A percentile compares a stretch with the other conserved stretches of the same genome.
These are phyloP conservation scores for Beauveria brongniartii DNA, from an alignment of 2,329 filamentous ascomycete genomes.

Conservation along the genomic window DNA sequence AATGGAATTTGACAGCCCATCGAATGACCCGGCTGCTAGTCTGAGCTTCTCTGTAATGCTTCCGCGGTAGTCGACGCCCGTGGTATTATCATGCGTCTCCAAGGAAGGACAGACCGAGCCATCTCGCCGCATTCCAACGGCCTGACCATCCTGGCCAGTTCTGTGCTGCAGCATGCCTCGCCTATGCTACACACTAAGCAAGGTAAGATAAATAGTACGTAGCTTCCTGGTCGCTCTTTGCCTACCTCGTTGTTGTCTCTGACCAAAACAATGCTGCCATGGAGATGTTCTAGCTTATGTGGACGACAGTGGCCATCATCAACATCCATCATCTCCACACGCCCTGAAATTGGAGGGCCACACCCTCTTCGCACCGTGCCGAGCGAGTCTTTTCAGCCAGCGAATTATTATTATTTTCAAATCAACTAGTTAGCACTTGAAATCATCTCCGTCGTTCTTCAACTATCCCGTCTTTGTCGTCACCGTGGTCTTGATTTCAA, in stretches of 20 bases:
- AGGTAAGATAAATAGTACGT: too few species aligned
- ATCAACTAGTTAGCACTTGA: not conserved
- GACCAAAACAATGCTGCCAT: constrained; percentile 1
- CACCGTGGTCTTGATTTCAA: not conserved
- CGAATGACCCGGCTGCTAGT: not conserved
- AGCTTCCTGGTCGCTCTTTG: not conserved
- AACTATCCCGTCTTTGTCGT: not conserved
- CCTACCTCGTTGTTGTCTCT: not conserved
- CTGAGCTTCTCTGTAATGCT: not conserved
- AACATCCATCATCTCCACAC: not conserved
- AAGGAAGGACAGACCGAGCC: constrained; percentile 8
- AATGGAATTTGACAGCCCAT: constrained; percentile 9
- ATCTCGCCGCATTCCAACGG: constrained; percentile 23
- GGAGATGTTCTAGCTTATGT: not conserved
- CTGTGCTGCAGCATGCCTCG: constrained; percentile 5
- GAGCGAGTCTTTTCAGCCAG: not conserved
- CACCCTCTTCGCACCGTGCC: not conserved
- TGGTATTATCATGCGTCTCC: constrained; percentile 1
- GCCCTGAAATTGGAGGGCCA: not conserved
- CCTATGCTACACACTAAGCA: not conserved
- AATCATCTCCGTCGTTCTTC: not conserved
- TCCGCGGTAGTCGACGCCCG: not conserved
- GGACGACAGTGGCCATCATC: not conserved
- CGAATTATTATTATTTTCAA: not conserved
- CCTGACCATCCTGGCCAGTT: not conserved